Evolutionary conservation across 495 filamentous ascomycete genomes (phyloP), one percentile per base, ranked within the genome.

Genomic region (Echria macrotheca): DNA sequence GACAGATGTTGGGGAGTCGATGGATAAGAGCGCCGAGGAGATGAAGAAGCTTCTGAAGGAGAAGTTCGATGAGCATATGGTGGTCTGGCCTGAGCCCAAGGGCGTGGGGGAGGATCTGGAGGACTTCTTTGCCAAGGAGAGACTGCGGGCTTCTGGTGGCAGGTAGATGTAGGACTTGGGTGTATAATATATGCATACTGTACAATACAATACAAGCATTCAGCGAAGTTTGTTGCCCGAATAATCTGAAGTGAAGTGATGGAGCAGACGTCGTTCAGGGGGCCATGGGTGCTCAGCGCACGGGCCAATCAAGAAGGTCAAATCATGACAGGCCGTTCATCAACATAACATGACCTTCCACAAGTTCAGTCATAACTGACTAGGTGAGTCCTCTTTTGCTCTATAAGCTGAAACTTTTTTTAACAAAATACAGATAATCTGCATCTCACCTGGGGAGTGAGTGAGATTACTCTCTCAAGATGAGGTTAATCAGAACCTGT

Each of bases 1-100:
- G 29, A 47, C 52, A 91, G 87, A 77, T 52, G 77, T 83, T 38
- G 78, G 71, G 25, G 81, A 84, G 65, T 67, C 71, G 15, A 81
- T 89, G 80, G 84, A 88, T 53, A 68, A 71, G 19, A 68, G 72
- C 35, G 55, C 79, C 37, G 61, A 77, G 45, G 76, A 82, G 36
- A 64, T 86, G 45, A 25, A 81, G 57, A 70, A 80, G 52, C 68
- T 76, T 18, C 64, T 88, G 36, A 73, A 82, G 35, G 66, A 77
- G 23, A 81, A 82, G 57, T 82, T 86, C 69, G 23, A 4, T 4
- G 67, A 74, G 6, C 77, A 80, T 48, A 80, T 89, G 40, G 83
- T 80, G 39, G 73, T 78, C 38, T 70, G 72, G 40, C 74, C 79
- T 56, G 73, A 61, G 15, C 31, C 62, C 15, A 68, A 73, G 40